Conservation (phyloP, 2,329 filamentous ascomycete genomes). For the Zasmidium citrigriseum region DNA sequence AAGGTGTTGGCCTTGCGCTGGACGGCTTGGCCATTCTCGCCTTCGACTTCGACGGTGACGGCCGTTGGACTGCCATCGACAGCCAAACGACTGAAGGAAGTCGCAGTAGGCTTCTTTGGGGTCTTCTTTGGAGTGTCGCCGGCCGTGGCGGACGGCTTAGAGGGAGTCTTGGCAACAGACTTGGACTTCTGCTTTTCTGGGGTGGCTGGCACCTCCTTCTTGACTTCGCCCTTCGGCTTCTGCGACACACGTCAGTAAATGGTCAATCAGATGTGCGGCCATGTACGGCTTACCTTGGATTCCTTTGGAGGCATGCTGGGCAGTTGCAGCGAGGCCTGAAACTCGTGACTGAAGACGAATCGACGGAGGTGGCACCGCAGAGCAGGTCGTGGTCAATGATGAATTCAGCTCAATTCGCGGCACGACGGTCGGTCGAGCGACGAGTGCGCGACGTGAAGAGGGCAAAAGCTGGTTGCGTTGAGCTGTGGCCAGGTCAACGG, state of each 20-base stretch:
- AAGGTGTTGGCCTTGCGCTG: slow-evolving; percentile 25
- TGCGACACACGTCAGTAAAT: neutral
- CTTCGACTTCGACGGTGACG: slow-evolving; percentile 29
- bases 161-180: slow-evolving; percentile 6
- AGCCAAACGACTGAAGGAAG: slow-evolving; percentile 18
- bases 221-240: slow-evolving; percentile 7
- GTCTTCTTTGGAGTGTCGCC: slow-evolving; percentile 14
- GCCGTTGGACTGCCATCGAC: slow-evolving; percentile 19
- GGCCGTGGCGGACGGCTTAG: neutral
- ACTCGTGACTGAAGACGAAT: too few species aligned
- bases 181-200: slow-evolving; percentile 19
- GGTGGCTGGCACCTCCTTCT: slow-evolving; percentile 13
- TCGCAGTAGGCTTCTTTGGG: slow-evolving; percentile 18
- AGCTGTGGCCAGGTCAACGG: too few species aligned
- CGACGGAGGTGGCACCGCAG: too few species aligned
- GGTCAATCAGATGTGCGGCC: neutral
- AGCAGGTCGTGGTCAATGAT: too few species aligned
- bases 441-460: too few species aligned
- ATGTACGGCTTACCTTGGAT: slow-evolving; percentile 15
- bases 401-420: too few species aligned
- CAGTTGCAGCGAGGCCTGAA: too few species aligned
- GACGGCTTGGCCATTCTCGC: slow-evolving; percentile 21
- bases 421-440: too few species aligned
- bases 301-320: slow-evolving; percentile 25
- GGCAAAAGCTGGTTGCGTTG: too few species aligned